A percentile compares a stretch with the other conserved stretches of the same genome.
Conservation (phyloP, 805 yeast genomes). For the Suhomyces vadensis region DNA sequence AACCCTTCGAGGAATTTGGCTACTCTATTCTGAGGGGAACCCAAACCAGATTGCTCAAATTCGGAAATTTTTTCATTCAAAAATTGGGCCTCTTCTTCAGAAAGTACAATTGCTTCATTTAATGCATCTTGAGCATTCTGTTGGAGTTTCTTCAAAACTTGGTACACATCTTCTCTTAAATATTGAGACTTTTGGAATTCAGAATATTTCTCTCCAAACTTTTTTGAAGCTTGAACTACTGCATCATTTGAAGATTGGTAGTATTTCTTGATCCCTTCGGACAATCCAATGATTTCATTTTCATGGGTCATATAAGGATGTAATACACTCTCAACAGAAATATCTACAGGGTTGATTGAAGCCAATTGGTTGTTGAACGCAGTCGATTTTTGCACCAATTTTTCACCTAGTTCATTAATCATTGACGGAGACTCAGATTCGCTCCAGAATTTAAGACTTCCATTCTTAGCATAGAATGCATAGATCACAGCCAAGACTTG, state of each 20-base stretch:
- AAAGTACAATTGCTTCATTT: not conserved
- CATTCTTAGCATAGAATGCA: not conserved
- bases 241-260: not conserved
- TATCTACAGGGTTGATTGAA: not conserved
- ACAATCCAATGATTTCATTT: not conserved
- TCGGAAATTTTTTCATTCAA: not conserved
- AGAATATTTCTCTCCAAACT: not conserved
- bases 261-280: not conserved
- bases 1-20: not conserved
- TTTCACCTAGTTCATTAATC: not conserved
- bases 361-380: not conserved
- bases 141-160: not conserved
- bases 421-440: not conserved
- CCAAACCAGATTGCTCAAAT: constrained; percentile 2
- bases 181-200: not conserved
- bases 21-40: not conserved
- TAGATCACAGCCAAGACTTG: not conserved
- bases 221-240: not conserved
- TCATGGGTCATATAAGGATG: not conserved
- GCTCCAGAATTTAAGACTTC: not conserved
- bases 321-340: not conserved
- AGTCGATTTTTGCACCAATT: not conserved
- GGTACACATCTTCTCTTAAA: constrained; percentile 1
- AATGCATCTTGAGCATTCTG: not conserved
- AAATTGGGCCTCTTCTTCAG: not conserved